Percentiles rank a stretch among this genome's conserved stretches.
Conservation (phyloP, 495 filamentous ascomycete genomes). For the Hyaloscypha bicolor region DNA sequence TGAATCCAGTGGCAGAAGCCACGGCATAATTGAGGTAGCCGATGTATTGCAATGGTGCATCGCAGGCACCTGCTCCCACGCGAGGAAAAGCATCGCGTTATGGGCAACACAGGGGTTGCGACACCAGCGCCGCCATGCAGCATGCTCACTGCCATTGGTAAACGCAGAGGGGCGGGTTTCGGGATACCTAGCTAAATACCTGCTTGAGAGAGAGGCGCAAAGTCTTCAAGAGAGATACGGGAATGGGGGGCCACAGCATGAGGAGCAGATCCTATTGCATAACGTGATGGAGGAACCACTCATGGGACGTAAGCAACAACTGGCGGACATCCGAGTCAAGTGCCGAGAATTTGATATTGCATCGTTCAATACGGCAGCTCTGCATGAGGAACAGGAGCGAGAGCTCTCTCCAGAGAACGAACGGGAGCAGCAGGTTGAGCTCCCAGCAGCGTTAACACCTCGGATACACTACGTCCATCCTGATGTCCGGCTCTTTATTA, state of each 20-base stretch:
- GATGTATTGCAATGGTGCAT: constrained; percentile 65
- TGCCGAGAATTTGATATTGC: constrained; percentile 48
- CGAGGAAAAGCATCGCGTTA: constrained; percentile 50
- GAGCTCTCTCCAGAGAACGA: constrained; percentile 67
- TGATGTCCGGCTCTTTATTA: too few relatives aligned
- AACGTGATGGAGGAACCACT: too few relatives aligned
- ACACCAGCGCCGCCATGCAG: constrained; percentile 37
- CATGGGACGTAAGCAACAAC: neutral
- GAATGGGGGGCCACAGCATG: constrained; percentile 25
- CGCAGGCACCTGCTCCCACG: constrained; percentile 53
- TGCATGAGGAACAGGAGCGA: constrained; percentile 72
- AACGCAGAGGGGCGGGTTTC: neutral
- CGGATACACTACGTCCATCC: constrained; percentile 45
- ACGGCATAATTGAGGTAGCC: constrained; percentile 35
- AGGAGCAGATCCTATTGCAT: neutral
- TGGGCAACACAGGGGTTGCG: constrained; percentile 63
- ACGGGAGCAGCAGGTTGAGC: constrained; percentile 56
- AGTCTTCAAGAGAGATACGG: constrained; percentile 30
- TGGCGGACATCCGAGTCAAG: constrained; percentile 36
- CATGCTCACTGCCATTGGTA: too few relatives aligned
- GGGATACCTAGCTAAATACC: too few relatives aligned
- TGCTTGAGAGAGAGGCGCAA: constrained; percentile 39
- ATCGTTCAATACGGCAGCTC: constrained; percentile 37
- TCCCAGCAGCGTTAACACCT: constrained; percentile 44
- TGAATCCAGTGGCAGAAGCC: neutral